Conservation (phyloP, 2,329 filamentous ascomycete species). For the Colletotrichum graminicola region DNA sequence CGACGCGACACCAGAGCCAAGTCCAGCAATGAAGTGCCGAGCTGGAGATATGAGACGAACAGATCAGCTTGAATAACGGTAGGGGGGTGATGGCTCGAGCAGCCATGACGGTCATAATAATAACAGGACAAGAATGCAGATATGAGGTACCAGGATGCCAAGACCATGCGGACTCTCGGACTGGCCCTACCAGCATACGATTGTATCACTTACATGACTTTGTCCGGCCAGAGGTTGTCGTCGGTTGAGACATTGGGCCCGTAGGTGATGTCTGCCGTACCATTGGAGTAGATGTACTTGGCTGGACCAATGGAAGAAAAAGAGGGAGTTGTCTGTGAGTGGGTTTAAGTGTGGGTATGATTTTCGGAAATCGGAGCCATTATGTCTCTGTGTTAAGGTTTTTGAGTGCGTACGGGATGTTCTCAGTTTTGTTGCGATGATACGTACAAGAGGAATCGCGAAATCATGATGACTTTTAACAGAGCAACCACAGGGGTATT, state of each 20-base stretch:
- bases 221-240: constrained; percentile 14
- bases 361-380: neutral
- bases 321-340: neutral
- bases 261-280: neutral
- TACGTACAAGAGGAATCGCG: neutral
- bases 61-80: neutral
- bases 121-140: neutral
- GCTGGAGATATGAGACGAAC: constrained; percentile 56
- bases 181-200: neutral
- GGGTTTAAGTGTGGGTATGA: neutral
- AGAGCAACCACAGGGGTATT: neutral
- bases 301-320: neutral
- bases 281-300: neutral
- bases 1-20: constrained; percentile 87
- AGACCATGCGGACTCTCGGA: neutral
- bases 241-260: constrained; percentile 31
- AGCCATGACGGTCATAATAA: neutral
- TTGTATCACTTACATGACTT: constrained; percentile 32
- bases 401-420: neutral
- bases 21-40: constrained; percentile 90
- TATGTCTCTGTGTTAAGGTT: neutral
- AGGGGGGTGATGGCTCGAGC: neutral
- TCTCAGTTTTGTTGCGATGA: neutral
- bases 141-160: neutral
- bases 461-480: constrained; percentile 17